Evolutionary conservation across 805 yeast species (phyloP), one percentile per base, ranked within the genome.

Genomic region (Candida fluviatilis): DNA sequence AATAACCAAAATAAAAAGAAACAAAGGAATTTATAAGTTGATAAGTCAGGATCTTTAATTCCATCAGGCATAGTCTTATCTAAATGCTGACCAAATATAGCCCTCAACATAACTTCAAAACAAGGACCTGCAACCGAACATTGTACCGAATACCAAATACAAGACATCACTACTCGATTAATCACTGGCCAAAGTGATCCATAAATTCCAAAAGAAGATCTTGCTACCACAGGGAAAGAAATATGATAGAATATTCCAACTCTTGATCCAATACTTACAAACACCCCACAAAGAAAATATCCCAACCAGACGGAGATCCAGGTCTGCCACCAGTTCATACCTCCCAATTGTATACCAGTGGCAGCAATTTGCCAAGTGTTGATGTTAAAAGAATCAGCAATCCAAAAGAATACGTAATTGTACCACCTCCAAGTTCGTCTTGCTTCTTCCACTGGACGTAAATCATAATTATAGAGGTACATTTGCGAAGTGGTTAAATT

Each of bases 321-420:
- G 10, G 84, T 80, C 55, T 82, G 89, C 95, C 95, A 88, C 95
- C 95, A 87, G 13, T 82, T 75, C 61, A 88, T 64, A 8, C 93
- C 93, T 16, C 80, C 77, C 38, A 71, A 68, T 40, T 84, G 82
- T 25, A 67, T 61, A 51, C 95, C 95, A 0, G 95, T 84, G 6
- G 91, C 80, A 2, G 95, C 95, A 50, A 88, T 86, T 66, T 84
- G 89, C 88, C 91, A 87, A 4, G 96, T 86, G 58, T 85, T 87
- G 55, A 88, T 79, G 62, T 88, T 88, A 66, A 88, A 85, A 23
- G 95, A 80, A 57, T 88, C 96, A 0, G 95, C 88, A 41, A 88
- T 60, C 96, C 96, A 88, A 51, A 85, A 84, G 46, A 76, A 78
- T 11, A 84, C 80, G 55, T 66, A 88, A 58, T 87, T 85, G 59